Evolutionary conservation across 2,329 filamentous ascomycete genomes (phyloP), one percentile per base, ranked within the genome.

Genomic region (Apiospora hydei): DNA sequence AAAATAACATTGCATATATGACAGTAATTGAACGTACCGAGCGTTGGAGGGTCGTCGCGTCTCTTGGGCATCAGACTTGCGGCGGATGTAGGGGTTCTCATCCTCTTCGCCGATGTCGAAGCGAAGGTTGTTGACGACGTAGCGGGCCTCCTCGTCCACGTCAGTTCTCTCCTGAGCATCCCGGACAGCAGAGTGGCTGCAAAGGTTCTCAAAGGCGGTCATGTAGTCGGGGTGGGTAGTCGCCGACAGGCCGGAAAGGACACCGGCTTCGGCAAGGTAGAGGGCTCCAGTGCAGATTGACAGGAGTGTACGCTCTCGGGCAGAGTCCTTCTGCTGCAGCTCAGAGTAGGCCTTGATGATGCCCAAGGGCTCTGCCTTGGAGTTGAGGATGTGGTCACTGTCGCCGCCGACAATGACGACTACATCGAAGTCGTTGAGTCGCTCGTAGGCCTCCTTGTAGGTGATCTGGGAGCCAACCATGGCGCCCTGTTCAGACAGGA

Each of bases 81-180:
- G 91, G 78, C 93, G 88, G 81, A 96, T 91, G 83, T 96, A 96
- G 44, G 93, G 93, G 83, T 94, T 96, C 82, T 95, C 92, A 74
- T 95, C 93, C 79, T 93, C 90, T 79, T 95, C 90, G 73, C 92
- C 92, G 76, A 96, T 86, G 77, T 96, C 94, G 82, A 96, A 97
- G 77, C 94, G 92, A 73, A 95, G 91, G 84, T 97, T 96, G 87
- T 97, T 97, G 81, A 97, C 94, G 26, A 97, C 94, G 80, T 96
- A 97, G 79, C 94, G 89, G 79, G 88, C 88, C 75, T 94, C 92
- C 79, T 96, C 93, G 79, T 96, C 88, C 75, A 96, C 92, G 79
- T 96, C 93, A 77, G 93, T 94, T 79, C 93, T 91, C 85, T 95
- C 92, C 71, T 90, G 88, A 76, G 93, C 86, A 81, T 93, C 90